Evolutionary conservation across 2,329 filamentous ascomycete genomes (phyloP).

Genomic region (Aspergillus texensis): DNA sequence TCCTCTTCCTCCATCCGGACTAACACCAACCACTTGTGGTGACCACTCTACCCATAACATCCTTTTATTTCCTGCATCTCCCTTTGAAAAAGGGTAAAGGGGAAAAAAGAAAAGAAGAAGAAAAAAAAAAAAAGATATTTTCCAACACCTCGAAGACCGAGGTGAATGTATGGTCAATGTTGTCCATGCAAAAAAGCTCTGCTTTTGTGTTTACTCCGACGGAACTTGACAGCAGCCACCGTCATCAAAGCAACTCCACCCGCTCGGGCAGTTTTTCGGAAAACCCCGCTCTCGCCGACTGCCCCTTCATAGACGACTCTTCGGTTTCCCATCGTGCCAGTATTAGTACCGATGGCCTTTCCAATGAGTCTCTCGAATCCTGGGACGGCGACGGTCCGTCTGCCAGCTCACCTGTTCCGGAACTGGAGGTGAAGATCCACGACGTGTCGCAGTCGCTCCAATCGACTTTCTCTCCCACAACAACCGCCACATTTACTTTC

Average conservation of each 20-base stretch:
- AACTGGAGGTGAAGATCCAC: constrained; percentile 25
- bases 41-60: not conserved
- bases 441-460: constrained; percentile 20
- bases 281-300: constrained; percentile 27
- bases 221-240: constrained; percentile 23
- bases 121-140: not conserved
- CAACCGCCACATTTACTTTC: constrained; percentile 28
- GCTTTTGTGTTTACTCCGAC: constrained; percentile 28
- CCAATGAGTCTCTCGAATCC: constrained; percentile 33
- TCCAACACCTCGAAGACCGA: not conserved
- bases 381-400: constrained; percentile 30
- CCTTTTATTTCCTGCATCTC: not conserved
- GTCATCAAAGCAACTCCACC: constrained; percentile 24
- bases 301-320: constrained; percentile 30
- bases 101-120: not conserved
- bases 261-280: constrained; percentile 27
- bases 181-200: constrained; percentile 43
- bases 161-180: constrained; percentile 34
- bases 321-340: constrained; percentile 35
- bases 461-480: constrained; percentile 19
- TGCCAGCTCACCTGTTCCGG: constrained; percentile 24
- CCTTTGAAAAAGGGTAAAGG: not conserved
- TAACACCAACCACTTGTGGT: not conserved
- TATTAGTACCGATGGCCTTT: constrained; percentile 37
- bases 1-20: not conserved